These are phyloP conservation scores for Paragyromitra xinjiangensis DNA, from an alignment of 495 filamentous ascomycete genomes.

Conservation along the genomic window DNA sequence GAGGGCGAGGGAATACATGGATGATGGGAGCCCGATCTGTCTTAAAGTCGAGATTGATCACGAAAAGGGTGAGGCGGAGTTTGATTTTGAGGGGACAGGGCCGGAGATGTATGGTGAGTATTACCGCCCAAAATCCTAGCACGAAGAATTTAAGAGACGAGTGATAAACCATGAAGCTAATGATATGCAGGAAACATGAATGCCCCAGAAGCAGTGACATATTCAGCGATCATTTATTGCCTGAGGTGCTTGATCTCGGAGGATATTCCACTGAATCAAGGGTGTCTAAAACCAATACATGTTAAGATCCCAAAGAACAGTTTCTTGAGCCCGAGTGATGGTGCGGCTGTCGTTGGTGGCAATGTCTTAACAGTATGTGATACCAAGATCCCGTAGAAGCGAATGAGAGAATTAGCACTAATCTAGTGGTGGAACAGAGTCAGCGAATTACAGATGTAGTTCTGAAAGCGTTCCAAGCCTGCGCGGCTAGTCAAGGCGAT, in stretches of 20 bases:
- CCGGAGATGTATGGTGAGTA: constrained; percentile 82
- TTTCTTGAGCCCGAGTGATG: constrained; percentile 84
- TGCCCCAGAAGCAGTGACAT: constrained; percentile 91
- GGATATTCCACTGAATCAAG: constrained; percentile 96
- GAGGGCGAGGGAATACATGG: constrained; percentile 84
- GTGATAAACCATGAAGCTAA: constrained; percentile 20
- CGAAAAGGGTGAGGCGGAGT: constrained; percentile 83
- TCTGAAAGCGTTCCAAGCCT: constrained; percentile 86
- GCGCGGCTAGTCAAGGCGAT: constrained; percentile 89
- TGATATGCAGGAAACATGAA: constrained; percentile 75
- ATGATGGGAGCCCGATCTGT: constrained; percentile 87
- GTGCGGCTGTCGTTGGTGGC: constrained; percentile 92
- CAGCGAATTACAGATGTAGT: constrained; percentile 96
- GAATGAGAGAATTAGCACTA: constrained; percentile 11
- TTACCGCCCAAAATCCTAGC: neutral
- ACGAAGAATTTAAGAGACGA: neutral
- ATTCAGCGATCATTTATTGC: constrained; percentile 96
- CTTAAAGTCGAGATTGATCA: constrained; percentile 85
- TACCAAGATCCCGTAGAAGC: neutral
- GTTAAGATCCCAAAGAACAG: constrained; percentile 83
- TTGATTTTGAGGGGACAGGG: constrained; percentile 91
- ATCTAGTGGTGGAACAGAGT: constrained; percentile 56
- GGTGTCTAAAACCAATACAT: constrained; percentile 86
- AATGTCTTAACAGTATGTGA: constrained; percentile 79
- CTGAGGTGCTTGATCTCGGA: constrained; percentile 89